A percentile compares a stretch with the other conserved stretches of the same genome.
phyloP scores from a whole-genome alignment of 2,329 filamentous ascomycete species.

The Fusarium algeriense region DNA sequence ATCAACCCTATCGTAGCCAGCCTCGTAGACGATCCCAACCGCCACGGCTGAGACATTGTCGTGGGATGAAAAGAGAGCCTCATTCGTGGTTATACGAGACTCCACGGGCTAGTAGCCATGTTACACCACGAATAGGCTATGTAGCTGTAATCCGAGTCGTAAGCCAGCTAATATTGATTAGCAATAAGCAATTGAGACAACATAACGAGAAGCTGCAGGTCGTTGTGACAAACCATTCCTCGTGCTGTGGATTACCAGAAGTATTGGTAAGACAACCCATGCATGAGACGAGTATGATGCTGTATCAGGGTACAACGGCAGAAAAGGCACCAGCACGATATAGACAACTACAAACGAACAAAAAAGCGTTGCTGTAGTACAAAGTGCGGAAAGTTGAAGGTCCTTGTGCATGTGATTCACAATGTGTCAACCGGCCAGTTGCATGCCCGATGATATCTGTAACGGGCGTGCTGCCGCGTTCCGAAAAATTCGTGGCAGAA shows the following conservation, averaged over 20 bases:
- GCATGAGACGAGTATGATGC: not conserved
- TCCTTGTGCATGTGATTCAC: slow-evolving; percentile 3
- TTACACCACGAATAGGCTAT: not conserved
- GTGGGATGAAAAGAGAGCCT: not conserved
- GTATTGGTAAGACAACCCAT: not conserved
- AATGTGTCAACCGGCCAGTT: slow-evolving; percentile 13
- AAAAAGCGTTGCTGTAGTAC: not conserved
- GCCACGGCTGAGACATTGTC: not conserved
- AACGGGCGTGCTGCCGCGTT: slow-evolving; percentile 13
- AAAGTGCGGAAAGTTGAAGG: slow-evolving; percentile 3
- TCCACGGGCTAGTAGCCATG: not conserved
- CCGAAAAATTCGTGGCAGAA: slow-evolving; percentile 1
- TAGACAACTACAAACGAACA: not conserved
- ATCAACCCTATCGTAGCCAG: not conserved
- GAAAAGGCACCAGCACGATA: not conserved
- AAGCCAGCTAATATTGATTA: not conserved
- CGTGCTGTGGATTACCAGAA: not conserved
- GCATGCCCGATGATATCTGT: slow-evolving; percentile 20
- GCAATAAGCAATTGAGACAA: not conserved
- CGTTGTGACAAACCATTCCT: not conserved
- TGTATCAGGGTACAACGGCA: not conserved
- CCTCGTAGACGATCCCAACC: not conserved
- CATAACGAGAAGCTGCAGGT: not conserved
- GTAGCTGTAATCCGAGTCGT: not conserved
- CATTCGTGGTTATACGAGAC: not conserved